Conservation (phyloP, 768 basidiomycete species). For the Fomitopsis pulvina region DNA sequence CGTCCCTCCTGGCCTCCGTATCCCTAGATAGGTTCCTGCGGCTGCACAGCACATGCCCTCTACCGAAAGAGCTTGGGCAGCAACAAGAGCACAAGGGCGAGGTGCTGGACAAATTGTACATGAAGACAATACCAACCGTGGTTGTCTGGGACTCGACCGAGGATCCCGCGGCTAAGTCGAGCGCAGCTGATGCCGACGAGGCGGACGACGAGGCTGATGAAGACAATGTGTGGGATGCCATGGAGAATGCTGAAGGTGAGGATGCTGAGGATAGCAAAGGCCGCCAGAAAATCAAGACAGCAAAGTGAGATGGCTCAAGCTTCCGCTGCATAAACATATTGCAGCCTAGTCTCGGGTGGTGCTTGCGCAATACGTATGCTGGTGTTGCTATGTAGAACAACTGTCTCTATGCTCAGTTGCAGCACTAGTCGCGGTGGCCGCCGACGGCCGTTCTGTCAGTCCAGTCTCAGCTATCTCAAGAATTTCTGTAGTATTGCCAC, state of each 20-base stretch:
- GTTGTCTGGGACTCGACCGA: slow-evolving; percentile 51
- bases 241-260: slow-evolving; percentile 42
- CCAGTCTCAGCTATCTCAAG: too few species aligned
- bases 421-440: too few species aligned
- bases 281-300: background rate
- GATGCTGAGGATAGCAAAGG: slow-evolving; percentile 21
- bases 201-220: slow-evolving; percentile 17
- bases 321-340: too few species aligned
- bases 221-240: slow-evolving; percentile 57
- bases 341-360: too few species aligned
- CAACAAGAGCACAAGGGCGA: slow-evolving; percentile 52
- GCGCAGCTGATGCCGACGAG: slow-evolving; percentile 17
- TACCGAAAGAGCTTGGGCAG: slow-evolving; percentile 39
- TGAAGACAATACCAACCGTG: slow-evolving; percentile 55
- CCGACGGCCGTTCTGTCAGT: too few species aligned
- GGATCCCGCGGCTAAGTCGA: slow-evolving; percentile 14
- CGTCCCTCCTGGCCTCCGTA: slow-evolving; percentile 49
- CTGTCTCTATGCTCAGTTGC: too few species aligned
- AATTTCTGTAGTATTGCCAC: slow-evolving; percentile 95
- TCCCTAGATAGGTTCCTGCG: slow-evolving; percentile 67
- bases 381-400: too few species aligned
- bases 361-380: too few species aligned
- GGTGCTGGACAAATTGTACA: slow-evolving; percentile 57
- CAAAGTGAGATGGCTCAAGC: too few species aligned
- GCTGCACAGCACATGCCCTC: slow-evolving; percentile 55